Evolutionary conservation across 768 basidiomycete genomes (phyloP).

Genomic region (Tricholoma matsutake): DNA sequence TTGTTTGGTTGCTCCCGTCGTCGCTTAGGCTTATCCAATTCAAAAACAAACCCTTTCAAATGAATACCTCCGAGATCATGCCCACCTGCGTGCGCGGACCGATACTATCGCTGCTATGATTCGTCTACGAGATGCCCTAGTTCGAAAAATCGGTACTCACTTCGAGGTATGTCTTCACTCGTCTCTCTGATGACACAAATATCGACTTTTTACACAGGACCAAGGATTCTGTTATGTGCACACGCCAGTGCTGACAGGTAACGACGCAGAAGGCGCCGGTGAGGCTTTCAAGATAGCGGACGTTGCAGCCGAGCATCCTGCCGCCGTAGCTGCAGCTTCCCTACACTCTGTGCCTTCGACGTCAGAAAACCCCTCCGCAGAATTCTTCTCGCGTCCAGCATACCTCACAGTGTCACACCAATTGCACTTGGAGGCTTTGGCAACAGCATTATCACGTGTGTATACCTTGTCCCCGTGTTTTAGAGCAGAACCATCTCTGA

Average conservation of each 20-base stretch:
- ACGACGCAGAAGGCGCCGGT: slow-evolving; percentile 95
- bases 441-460: slow-evolving; percentile 72
- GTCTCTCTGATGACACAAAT: neutral
- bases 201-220: slow-evolving; percentile 36
- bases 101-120: slow-evolving; percentile 69
- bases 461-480: slow-evolving; percentile 95
- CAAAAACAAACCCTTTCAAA: slow-evolving; percentile 82
- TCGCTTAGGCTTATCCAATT: slow-evolving; percentile 74
- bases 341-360: slow-evolving; percentile 14
- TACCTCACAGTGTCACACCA: slow-evolving; percentile 96
- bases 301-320: slow-evolving; percentile 29
- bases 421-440: slow-evolving; percentile 88
- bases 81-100: slow-evolving; percentile 86
- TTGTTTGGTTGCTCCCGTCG: neutral
- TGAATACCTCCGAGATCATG: slow-evolving; percentile 81
- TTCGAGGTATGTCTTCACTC: slow-evolving; percentile 57
- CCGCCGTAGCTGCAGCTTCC: slow-evolving; percentile 7
- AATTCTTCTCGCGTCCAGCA: slow-evolving; percentile 75
- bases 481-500: slow-evolving; percentile 87
- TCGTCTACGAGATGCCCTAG: slow-evolving; percentile 60
- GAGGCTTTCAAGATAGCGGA: slow-evolving; percentile 78
- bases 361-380: slow-evolving; percentile 20
- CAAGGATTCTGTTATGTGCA: slow-evolving; percentile 78
- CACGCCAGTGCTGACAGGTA: slow-evolving; percentile 85
- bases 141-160: slow-evolving; percentile 56